A percentile compares a stretch with the other conserved stretches of the same genome.
phyloP scores from a whole-genome alignment of 164 flowering plant genomes.

The Platanus orientalis region DNA sequence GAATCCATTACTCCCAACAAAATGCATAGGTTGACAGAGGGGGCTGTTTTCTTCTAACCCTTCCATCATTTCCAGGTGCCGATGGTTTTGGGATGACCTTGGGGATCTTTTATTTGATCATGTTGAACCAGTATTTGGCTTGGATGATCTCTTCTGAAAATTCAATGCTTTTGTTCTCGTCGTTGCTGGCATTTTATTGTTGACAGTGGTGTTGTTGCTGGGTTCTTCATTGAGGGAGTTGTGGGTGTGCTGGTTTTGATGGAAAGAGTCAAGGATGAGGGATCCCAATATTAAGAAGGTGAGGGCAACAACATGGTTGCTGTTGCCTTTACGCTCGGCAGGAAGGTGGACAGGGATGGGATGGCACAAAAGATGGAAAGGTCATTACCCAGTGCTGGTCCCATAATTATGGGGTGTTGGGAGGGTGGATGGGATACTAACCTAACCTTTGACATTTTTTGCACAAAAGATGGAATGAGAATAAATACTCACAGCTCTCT shows the following conservation, averaged over 20 bases:
- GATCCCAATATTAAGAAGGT: constrained; percentile 64
- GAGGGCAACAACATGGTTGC: constrained; percentile 58
- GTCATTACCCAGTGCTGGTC: no score
- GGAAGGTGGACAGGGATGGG: no score
- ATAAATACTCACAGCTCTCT: no score
- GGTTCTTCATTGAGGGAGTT: not conserved
- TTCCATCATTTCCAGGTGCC: constrained; percentile 87
- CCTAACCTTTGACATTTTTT: no score
- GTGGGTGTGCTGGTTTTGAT: not conserved
- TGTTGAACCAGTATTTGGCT: constrained; percentile 74
- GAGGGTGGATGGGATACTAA: no score
- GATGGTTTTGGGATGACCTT: constrained; percentile 53
- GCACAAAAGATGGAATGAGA: no score
- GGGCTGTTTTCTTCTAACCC: constrained; percentile 74
- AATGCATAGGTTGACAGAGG: no score
- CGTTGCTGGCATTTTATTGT: not conserved
- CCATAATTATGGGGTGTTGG: no score
- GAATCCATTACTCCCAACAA: no score
- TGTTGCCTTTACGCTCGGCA: constrained; percentile 31
- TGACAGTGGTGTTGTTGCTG: not conserved
- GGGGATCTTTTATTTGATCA: constrained; percentile 63
- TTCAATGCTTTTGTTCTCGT: not conserved
- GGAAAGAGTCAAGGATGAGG: constrained; percentile 32
- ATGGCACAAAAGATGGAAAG: no score
- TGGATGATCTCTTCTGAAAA: constrained; percentile 39